Evolutionary conservation across 1,139 yeast species (phyloP).

Genomic region (Chernovozyma aurita): DNA sequence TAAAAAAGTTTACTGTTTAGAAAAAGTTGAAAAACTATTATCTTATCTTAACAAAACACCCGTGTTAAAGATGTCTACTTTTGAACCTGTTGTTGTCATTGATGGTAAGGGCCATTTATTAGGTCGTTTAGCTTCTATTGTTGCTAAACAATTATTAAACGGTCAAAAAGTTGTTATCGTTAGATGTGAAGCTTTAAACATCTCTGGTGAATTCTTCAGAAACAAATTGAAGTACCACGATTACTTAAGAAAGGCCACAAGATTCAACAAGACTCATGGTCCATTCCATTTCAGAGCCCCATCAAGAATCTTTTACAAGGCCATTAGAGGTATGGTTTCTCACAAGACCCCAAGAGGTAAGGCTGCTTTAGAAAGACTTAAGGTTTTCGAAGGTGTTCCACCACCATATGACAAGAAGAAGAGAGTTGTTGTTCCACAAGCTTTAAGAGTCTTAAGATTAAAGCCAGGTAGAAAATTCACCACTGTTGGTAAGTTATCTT

Average conservation of each 20-base stretch:
- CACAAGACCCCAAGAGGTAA: slow-evolving; percentile 99
- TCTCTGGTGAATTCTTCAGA: slow-evolving; percentile 99
- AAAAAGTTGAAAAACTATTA: not conserved
- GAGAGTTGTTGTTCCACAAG: slow-evolving; percentile 99
- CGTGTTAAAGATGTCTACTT: slow-evolving; percentile 65
- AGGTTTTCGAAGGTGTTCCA: slow-evolving; percentile 99
- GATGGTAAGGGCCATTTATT: slow-evolving; percentile 99
- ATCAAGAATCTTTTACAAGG: slow-evolving; percentile 99
- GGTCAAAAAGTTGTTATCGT: slow-evolving; percentile 98
- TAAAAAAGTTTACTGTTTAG: slow-evolving; percentile 1
- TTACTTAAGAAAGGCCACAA: slow-evolving; percentile 98
- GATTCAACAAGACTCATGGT: slow-evolving; percentile 98
- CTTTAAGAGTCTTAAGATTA: slow-evolving; percentile 98
- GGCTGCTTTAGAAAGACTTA: slow-evolving; percentile 98
- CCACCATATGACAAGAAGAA: slow-evolving; percentile 99
- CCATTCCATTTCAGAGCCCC: slow-evolving; percentile 99
- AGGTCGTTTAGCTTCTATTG: slow-evolving; percentile 99
- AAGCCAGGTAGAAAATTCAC: slow-evolving; percentile 99
- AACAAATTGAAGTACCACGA: slow-evolving; percentile 99
- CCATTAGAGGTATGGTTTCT: slow-evolving; percentile 98
- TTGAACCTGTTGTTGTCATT: slow-evolving; percentile 95
- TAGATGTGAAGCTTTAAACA: slow-evolving; percentile 97
- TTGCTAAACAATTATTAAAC: slow-evolving; percentile 96
- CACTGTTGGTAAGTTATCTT: slow-evolving; percentile 92
- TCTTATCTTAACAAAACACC: not conserved